A percentile compares a stretch with the other conserved stretches of the same genome.
Evolutionary conservation across 2,329 filamentous ascomycete genomes (phyloP).

Genomic region (Penicillium nordicum): DNA sequence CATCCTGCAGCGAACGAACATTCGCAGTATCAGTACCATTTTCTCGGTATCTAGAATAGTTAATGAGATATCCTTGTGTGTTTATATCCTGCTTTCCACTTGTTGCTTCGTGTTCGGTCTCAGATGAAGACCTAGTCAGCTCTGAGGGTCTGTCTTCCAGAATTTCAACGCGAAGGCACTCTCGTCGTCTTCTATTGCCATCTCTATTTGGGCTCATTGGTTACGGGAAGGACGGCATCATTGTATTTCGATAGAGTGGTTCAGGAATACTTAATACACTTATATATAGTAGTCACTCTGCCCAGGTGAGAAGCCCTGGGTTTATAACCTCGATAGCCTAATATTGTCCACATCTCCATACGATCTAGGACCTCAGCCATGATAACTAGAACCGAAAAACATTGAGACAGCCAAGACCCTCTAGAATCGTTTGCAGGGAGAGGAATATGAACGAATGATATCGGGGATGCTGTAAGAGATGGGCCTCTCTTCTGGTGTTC

Average conservation of each 20-base stretch:
- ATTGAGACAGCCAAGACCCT: background rate
- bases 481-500: background rate
- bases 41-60: constrained; percentile 1
- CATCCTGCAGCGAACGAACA: background rate
- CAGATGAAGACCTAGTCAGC: background rate
- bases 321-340: background rate
- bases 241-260: too few species aligned
- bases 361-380: background rate
- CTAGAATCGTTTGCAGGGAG: constrained; percentile 2
- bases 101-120: background rate
- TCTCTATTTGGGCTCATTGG: too few species aligned
- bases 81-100: background rate
- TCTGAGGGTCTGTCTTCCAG: too few species aligned
- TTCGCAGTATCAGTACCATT: background rate
- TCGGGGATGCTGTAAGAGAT: constrained; percentile 14
- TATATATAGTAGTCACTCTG: background rate
- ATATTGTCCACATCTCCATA: background rate
- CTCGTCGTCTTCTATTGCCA: too few species aligned
- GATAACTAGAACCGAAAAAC: background rate
- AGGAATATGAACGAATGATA: constrained; percentile 14
- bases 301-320: background rate
- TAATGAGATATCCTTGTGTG: constrained; percentile 10
- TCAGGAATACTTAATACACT: background rate
- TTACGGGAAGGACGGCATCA: too few species aligned
- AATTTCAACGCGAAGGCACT: too few species aligned